Base-by-base conservation (phyloP, 192 early-diverging fungal species). In the Radiomyces spectabilis region DNA sequence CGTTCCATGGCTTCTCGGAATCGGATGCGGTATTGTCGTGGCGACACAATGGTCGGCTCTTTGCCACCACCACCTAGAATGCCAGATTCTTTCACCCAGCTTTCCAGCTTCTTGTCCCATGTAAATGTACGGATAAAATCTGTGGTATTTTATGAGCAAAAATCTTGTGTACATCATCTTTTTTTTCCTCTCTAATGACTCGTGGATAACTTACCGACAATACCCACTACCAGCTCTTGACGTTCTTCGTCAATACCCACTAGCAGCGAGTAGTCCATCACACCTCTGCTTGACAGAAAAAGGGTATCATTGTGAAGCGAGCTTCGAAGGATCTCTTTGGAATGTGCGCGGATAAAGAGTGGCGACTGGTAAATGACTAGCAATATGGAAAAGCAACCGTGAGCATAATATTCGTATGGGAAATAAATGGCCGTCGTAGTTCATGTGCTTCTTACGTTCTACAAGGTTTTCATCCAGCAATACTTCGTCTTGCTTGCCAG, bases 21-120 rank as follows among this genome's bases (percentile, higher is more conserved):
- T 50, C 96, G 82, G 40, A 84, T 84, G 43, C 92, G 85, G 66
- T 99, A 99, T 71, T 92, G 90, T 31, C 86, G 78, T 7, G 96
- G 96, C 18, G 92, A 90, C 9, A 97, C 88, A 67, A 99, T 99
- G 1, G 96, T 99, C 2, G 96, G 96, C 27, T 89, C 86, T 56
- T 81, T 85, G 7, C 89, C 86, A 16, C 92, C 90, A n/a, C 94
- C 93, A n/a, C 93, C 93, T 40, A 96, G 61, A 58, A 93, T 77
- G 5, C 85, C 87, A 0, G 92, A 79, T 59, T 96, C 94, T 68
- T 99, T 99, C 30, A 99, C 94, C 93, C 93, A 96, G 50, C 85
- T 91, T 64, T 99, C 96, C 15, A 99, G 63, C 69, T 92, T 92
- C 74, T 99, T 99, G 65, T 99, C 96, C 93, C 94, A 99, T 0